These are phyloP conservation scores for Acanthamoeba divionensis DNA, from an alignment of 208 protist species.

Conservation along the genomic window DNA sequence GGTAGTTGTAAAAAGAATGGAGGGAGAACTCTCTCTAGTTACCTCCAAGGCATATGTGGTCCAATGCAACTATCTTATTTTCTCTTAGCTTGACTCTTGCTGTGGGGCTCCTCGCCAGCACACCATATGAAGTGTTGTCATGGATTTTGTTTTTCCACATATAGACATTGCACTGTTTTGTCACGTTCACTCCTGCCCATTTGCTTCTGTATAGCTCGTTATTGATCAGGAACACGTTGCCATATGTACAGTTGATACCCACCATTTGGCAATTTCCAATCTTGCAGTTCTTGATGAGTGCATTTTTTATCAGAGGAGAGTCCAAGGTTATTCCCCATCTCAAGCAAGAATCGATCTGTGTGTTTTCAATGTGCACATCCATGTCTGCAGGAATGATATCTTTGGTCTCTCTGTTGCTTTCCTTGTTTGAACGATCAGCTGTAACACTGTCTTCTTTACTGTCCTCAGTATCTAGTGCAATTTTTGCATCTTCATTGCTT, in stretches of 20 bases:
- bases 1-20: neutral
- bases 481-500: too few species aligned
- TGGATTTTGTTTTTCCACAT: neutral
- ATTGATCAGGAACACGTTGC: neutral
- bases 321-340: too few species aligned
- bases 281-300: neutral
- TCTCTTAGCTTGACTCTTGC: neutral
- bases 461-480: too few species aligned
- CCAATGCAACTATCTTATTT: neutral
- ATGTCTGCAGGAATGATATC: too few species aligned
- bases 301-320: too few species aligned
- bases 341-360: too few species aligned
- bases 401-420: too few species aligned
- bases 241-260: neutral
- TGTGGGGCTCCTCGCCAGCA: neutral
- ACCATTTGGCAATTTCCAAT: neutral
- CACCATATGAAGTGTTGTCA: neutral
- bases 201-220: neutral
- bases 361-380: too few species aligned
- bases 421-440: too few species aligned
- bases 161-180: neutral
- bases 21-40: too few species aligned
- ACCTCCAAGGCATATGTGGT: neutral
- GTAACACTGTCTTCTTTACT: too few species aligned
- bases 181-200: neutral